Conservation (phyloP, 2,329 filamentous ascomycete genomes). For the Lecanosticta acicola region DNA sequence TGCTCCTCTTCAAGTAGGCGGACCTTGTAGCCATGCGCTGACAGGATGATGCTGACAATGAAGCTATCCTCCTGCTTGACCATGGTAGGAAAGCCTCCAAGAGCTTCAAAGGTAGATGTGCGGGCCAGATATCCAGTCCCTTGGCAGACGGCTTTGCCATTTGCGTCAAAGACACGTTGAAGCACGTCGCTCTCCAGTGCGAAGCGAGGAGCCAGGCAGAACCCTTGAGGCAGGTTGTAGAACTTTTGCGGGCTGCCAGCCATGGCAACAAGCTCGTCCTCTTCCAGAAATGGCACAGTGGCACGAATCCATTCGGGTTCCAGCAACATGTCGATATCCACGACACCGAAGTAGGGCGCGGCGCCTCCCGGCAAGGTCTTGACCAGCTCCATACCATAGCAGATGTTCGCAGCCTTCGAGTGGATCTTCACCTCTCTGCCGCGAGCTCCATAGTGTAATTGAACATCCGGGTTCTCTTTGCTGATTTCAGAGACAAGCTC, state of each 20-base stretch:
- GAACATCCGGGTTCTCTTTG: conserved; percentile 7
- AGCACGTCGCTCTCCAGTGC: conserved; percentile 14
- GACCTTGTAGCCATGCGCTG: conserved; percentile 12
- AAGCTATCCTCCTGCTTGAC: conserved; percentile 18
- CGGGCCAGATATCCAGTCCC: conserved; percentile 16
- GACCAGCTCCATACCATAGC: conserved; percentile 17
- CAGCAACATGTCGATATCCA: conserved; percentile 16
- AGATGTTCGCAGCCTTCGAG: conserved; percentile 17
- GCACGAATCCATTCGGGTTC: conserved; percentile 12
- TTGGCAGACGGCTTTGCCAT: conserved; percentile 16
- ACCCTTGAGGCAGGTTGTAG: conserved; percentile 17
- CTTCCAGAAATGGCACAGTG: conserved; percentile 14
- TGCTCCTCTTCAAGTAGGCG: conserved; percentile 15
- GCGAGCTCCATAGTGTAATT: conserved; percentile 12
- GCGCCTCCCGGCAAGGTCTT: conserved; percentile 17
- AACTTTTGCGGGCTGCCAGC: conserved; percentile 17
- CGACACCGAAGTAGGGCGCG: conserved; percentile 18
- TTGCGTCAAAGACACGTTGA: conserved; percentile 14
- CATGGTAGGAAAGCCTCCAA: conserved; percentile 16
- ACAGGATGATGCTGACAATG: conserved; percentile 17
- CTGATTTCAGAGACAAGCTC: conserved; percentile 7
- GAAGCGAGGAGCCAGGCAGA: conserved; percentile 14
- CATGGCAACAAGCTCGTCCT: conserved; percentile 12
- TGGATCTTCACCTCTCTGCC: conserved; percentile 16
- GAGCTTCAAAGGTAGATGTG: conserved; percentile 8